Evolutionary conservation across 257 asterid species (phyloP).

Genomic region (Solanum piurae): DNA sequence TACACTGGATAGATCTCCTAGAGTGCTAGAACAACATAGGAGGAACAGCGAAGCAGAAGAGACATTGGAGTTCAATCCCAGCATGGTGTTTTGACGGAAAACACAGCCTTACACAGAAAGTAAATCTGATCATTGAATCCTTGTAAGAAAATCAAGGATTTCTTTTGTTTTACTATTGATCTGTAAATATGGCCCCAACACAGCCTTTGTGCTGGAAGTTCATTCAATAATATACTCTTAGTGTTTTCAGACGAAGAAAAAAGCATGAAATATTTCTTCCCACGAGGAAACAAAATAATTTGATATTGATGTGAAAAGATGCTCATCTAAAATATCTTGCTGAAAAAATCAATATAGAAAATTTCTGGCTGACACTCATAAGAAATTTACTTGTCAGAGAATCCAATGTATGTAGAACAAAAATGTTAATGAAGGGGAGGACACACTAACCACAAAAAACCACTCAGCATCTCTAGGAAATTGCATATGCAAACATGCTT

Average conservation of each 20-base stretch:
- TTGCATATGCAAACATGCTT: constrained; percentile 55
- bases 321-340: background rate
- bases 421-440: background rate
- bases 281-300: background rate
- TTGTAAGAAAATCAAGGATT: background rate
- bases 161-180: background rate
- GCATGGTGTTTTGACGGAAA: background rate
- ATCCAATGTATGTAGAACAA: background rate
- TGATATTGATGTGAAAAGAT: background rate
- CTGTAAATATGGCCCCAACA: background rate
- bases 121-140: background rate
- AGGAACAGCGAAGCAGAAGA: background rate
- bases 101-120: background rate
- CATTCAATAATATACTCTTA: background rate
- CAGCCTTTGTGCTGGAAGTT: background rate
- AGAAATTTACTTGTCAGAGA: background rate
- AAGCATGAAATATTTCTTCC: background rate
- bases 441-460: constrained; percentile 31
- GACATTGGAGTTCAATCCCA: background rate
- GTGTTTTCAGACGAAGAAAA: background rate
- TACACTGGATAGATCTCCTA: background rate
- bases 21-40: background rate
- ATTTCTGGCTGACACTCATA: background rate
- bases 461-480: constrained; percentile 30
- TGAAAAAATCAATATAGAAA: background rate